phyloP scores from a whole-genome alignment of 2,329 filamentous ascomycete genomes.

The Alternaria hordeiaustralica region DNA sequence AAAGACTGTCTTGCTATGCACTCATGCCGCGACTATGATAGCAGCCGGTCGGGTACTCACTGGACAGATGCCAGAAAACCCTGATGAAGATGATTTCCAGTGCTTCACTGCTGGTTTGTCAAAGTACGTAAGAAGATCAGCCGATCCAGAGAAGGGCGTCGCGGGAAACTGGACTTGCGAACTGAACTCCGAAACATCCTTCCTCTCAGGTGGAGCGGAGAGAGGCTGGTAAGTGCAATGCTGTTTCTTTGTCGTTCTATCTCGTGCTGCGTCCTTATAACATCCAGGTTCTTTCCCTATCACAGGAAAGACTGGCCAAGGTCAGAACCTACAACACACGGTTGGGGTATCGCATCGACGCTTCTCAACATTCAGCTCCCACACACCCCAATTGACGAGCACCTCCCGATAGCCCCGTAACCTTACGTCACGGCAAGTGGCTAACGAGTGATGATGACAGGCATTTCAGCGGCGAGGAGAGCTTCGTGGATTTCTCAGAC shows the following conservation, averaged over 20 bases:
- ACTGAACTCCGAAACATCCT: conserved; percentile 83
- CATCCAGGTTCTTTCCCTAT: conserved; percentile 1
- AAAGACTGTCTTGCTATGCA: conserved; percentile 78
- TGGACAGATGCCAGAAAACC: conserved; percentile 73
- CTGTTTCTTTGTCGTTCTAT: background rate
- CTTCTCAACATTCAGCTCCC: background rate
- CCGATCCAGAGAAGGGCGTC: conserved; percentile 63
- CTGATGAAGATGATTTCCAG: conserved; percentile 78
- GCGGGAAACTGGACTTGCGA: conserved; percentile 81
- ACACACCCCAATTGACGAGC: background rate
- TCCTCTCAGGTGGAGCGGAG: conserved; percentile 80
- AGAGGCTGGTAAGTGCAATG: conserved; percentile 75
- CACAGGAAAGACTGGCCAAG: conserved; percentile 18
- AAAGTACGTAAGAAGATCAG: conserved; percentile 64
- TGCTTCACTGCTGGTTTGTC: conserved; percentile 85
- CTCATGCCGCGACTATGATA: conserved; percentile 90
- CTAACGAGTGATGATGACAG: conserved; percentile 19
- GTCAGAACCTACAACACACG: background rate
- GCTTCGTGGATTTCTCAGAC: conserved; percentile 41
- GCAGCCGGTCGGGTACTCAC: conserved; percentile 83
- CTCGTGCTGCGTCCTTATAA: background rate
- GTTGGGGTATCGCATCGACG: background rate
- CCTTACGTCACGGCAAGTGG: background rate
- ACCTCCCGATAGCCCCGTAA: background rate
- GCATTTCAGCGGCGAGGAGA: conserved; percentile 48